These are phyloP conservation scores for Herpetomonas muscarum DNA, from an alignment of 208 protist genomes.

Conservation along the genomic window DNA sequence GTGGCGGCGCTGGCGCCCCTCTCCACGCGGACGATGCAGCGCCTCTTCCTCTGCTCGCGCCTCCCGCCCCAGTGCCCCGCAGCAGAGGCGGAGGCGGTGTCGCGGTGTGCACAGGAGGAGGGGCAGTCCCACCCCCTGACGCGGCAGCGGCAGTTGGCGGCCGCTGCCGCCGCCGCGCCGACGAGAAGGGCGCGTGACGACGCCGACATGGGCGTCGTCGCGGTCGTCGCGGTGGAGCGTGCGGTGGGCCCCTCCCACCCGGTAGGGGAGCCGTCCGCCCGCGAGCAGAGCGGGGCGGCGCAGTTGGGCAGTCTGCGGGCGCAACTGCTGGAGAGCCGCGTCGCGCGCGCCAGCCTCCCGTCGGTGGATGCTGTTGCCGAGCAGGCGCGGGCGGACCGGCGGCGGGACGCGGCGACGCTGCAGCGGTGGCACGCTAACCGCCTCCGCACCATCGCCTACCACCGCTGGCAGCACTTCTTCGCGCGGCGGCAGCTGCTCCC, in stretches of 20 bases:
- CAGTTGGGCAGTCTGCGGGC: conserved; percentile 20
- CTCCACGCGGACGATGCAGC: conserved; percentile 19
- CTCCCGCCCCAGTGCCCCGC: not conserved
- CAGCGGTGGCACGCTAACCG: conserved; percentile 4
- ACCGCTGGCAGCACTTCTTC: too few species aligned
- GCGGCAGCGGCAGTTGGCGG: too few species aligned
- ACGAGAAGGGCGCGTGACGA: too few species aligned
- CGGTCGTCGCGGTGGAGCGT: too few species aligned
- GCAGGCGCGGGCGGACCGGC: conserved; percentile 10
- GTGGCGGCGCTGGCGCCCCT: conserved; percentile 21
- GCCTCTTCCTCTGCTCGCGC: conserved; percentile 17
- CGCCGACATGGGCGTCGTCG: too few species aligned
- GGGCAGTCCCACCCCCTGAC: too few species aligned
- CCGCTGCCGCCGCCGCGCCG: too few species aligned
- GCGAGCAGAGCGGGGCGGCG: conserved; percentile 30
- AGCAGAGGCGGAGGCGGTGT: not conserved
- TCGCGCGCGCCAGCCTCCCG: conserved; percentile 1
- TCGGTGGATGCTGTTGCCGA: conserved; percentile 16
- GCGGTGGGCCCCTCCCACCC: too few species aligned
- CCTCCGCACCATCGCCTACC: too few species aligned
- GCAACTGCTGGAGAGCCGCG: conserved; percentile 6
- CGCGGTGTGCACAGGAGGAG: too few species aligned
- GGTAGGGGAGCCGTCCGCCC: conserved; percentile 38
- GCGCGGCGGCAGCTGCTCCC: too few species aligned
- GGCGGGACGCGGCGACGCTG: conserved; percentile 13